Evolutionary conservation across 2,329 filamentous ascomycete species (phyloP).

Genomic region (Cercospora sp.): DNA sequence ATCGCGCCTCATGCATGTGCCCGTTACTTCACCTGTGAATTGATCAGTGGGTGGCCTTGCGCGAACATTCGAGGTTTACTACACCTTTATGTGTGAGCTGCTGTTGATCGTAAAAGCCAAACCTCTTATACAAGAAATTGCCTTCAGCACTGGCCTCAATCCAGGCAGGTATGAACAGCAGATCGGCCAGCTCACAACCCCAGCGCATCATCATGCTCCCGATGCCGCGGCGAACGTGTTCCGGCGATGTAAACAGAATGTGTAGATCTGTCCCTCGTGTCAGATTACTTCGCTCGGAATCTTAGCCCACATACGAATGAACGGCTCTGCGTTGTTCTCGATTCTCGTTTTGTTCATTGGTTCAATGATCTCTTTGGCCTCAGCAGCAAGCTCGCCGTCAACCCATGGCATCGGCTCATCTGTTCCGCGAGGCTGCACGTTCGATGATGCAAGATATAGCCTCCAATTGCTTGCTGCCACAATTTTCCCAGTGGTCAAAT

Average conservation of each 20-base stretch:
- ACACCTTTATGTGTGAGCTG: slow-evolving; percentile 8
- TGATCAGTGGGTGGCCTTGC: not conserved
- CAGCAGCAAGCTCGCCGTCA: slow-evolving; percentile 14
- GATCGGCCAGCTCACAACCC: slow-evolving; percentile 40
- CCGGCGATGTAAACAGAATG: slow-evolving; percentile 40
- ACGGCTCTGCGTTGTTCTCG: slow-evolving; percentile 17
- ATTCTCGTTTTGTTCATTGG: slow-evolving; percentile 18
- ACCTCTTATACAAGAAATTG: slow-evolving; percentile 30
- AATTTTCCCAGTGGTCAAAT: slow-evolving; percentile 30
- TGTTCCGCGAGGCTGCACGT: not conserved
- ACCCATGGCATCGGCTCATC: slow-evolving; percentile 20
- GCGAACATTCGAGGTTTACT: not conserved
- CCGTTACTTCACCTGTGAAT: not conserved
- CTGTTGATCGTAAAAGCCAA: slow-evolving; percentile 30
- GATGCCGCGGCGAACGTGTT: slow-evolving; percentile 40
- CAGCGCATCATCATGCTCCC: slow-evolving; percentile 43
- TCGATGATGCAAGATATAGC: slow-evolving; percentile 24
- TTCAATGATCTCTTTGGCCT: slow-evolving; percentile 3
- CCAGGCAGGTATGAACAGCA: slow-evolving; percentile 36
- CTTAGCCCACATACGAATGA: slow-evolving; percentile 21
- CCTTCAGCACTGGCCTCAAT: slow-evolving; percentile 33
- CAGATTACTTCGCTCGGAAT: not conserved
- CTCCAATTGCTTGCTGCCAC: slow-evolving; percentile 38
- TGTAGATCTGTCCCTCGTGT: slow-evolving; percentile 35
- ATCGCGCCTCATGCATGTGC: slow-evolving; percentile 10